Conservation (phyloP, 176 grass and related monocot species). For the Thalia dealbata region DNA sequence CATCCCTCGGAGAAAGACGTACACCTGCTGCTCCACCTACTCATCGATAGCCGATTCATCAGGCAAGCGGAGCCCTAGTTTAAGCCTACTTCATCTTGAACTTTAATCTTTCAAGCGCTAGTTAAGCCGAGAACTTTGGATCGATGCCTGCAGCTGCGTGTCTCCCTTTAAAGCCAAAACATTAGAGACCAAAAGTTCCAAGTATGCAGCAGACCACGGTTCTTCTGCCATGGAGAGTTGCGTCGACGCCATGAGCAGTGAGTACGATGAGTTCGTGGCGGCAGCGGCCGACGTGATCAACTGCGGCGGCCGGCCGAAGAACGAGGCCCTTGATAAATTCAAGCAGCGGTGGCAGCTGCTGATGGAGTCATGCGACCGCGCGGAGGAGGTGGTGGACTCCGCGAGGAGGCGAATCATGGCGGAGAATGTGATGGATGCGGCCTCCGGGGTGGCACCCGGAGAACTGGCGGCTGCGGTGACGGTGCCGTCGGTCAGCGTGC, state of each 20-base stretch:
- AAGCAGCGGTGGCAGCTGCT: background rate
- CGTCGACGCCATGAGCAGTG: background rate
- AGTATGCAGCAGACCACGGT: background rate
- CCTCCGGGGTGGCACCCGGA: background rate
- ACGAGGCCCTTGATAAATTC: background rate
- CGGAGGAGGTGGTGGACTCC: background rate
- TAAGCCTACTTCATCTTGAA: background rate
- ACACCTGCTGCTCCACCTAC: no score
- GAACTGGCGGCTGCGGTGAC: background rate
- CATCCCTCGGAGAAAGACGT: no score
- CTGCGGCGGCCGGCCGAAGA: background rate
- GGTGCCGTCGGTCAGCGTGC: background rate
- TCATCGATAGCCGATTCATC: no score
- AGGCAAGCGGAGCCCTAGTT: background rate
- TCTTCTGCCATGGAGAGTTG: background rate
- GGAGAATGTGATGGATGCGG: background rate
- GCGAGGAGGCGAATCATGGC: background rate
- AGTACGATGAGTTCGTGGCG: background rate
- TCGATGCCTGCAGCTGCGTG: no score
- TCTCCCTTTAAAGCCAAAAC: background rate
- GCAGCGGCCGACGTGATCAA: background rate
- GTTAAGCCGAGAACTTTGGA: background rate
- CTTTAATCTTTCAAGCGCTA: background rate
- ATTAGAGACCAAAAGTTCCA: background rate
- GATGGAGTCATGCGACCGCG: background rate